These are phyloP conservation scores for Xylariaceae sp. DNA, from an alignment of 2,329 filamentous ascomycete genomes.

Conservation along the genomic window DNA sequence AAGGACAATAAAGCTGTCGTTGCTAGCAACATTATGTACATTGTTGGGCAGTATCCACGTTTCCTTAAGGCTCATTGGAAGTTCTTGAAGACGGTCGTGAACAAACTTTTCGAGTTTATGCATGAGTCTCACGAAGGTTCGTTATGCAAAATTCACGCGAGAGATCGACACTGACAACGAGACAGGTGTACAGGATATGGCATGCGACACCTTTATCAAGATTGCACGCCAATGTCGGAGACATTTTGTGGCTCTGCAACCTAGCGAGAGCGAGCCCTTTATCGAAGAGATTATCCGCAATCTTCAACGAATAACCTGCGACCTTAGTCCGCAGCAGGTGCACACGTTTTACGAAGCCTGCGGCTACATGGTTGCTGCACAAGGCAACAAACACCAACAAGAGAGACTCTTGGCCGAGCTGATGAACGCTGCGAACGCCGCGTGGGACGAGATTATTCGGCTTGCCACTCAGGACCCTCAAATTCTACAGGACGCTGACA, in stretches of 20 bases:
- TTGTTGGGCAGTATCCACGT: conserved; percentile 95
- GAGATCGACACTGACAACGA: conserved; percentile 25
- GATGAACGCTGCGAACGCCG: conserved; percentile 88
- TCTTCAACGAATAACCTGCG: conserved; percentile 91
- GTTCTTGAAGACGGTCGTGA: conserved; percentile 98
- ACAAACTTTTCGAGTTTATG: conserved; percentile 99
- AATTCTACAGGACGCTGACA: conserved; percentile 85
- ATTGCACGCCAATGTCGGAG: conserved; percentile 97
- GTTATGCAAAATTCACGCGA: conserved; percentile 22
- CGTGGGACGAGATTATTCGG: conserved; percentile 93
- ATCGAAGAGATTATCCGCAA: conserved; percentile 98
- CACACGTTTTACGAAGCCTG: conserved; percentile 99
- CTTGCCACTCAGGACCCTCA: conserved; percentile 78
- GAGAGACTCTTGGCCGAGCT: conserved; percentile 85
- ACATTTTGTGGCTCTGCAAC: conserved; percentile 93
- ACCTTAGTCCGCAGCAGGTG: conserved; percentile 92
- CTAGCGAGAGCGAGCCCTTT: conserved; percentile 90
- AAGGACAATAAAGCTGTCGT: conserved; percentile 99
- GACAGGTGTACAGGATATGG: conserved; percentile 94
- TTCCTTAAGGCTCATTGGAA: conserved; percentile 99
- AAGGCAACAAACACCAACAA: conserved; percentile 90
- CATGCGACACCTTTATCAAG: conserved; percentile 99
- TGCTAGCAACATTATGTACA: conserved; percentile 99
- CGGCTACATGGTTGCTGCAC: conserved; percentile 97
- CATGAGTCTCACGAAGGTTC: conserved; percentile 95